A percentile compares a stretch with the other conserved stretches of the same genome.
phyloP scores from a whole-genome alignment of 208 protist genomes.

The Herpetomonas muscarum region DNA sequence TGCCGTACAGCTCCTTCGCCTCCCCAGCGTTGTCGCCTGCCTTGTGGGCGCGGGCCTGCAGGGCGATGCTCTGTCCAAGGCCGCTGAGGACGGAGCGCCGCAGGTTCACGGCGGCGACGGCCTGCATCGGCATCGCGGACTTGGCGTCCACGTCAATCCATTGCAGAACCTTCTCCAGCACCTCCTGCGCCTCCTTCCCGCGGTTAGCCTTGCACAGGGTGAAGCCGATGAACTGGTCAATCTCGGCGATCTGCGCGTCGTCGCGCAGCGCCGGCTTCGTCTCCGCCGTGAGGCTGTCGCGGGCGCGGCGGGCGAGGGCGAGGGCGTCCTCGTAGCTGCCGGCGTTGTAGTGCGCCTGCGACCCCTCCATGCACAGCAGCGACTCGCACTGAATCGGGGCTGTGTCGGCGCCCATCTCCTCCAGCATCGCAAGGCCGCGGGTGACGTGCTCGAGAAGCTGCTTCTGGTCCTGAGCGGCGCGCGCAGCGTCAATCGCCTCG shows the following conservation, averaged over 20 bases:
- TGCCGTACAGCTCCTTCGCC: conserved; percentile 59
- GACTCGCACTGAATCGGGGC: conserved; percentile 84
- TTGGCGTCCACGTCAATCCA: conserved; percentile 88
- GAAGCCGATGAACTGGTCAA: conserved; percentile 70
- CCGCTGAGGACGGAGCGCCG: conserved; percentile 73
- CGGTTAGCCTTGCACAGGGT: conserved; percentile 47
- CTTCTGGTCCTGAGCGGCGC: conserved; percentile 28
- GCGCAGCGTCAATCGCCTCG: conserved; percentile 40
- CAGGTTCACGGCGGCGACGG: conserved; percentile 81
- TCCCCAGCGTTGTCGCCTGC: conserved; percentile 30
- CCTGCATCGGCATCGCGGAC: conserved; percentile 80
- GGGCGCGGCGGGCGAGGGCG: conserved; percentile 34
- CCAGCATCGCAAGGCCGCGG: conserved; percentile 59
- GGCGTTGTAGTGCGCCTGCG: conserved; percentile 82
- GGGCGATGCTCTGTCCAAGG: conserved; percentile 47
- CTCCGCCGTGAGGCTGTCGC: conserved; percentile 38
- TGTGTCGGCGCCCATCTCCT: conserved; percentile 58
- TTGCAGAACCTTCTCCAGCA: conserved; percentile 63
- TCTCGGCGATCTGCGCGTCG: conserved; percentile 71
- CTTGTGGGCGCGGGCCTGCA: conserved; percentile 25
- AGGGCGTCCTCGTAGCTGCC: conserved; percentile 50
- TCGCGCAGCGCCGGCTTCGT: conserved; percentile 47
- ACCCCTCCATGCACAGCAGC: conserved; percentile 75
- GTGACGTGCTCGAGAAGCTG: conserved; percentile 40
- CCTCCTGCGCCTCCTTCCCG: conserved; percentile 39